Conservation (phyloP, 2,329 filamentous ascomycete genomes). For the Talaromyces rugulosus region DNA sequence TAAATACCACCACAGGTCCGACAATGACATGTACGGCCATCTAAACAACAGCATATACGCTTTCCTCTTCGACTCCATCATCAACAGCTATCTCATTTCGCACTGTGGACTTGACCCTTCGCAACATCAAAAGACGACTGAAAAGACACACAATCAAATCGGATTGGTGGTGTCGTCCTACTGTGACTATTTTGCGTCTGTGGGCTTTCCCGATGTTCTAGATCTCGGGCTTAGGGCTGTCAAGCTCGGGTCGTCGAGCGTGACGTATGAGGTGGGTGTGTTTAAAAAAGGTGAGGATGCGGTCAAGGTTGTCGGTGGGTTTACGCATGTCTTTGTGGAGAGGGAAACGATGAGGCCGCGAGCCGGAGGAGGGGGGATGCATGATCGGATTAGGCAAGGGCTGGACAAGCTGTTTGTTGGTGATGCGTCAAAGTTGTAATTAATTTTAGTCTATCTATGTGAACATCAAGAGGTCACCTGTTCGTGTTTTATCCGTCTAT, state of each 20-base stretch:
- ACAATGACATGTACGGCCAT: slow-evolving; percentile 94
- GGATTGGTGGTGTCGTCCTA: slow-evolving; percentile 81
- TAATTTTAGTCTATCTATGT: neutral
- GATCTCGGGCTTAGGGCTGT: slow-evolving; percentile 79
- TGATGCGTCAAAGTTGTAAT: slow-evolving; percentile 23
- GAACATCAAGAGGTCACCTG: neutral
- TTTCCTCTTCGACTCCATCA: slow-evolving; percentile 81
- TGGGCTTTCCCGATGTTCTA: slow-evolving; percentile 75
- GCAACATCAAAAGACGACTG: slow-evolving; percentile 1
- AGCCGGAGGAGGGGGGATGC: slow-evolving; percentile 48
- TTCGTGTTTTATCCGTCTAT: neutral
- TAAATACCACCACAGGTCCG: slow-evolving; percentile 55
- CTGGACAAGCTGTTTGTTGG: slow-evolving; percentile 53
- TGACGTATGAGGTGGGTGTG: slow-evolving; percentile 83
- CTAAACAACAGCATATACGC: slow-evolving; percentile 90
- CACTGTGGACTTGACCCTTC: slow-evolving; percentile 67
- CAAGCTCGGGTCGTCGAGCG: slow-evolving; percentile 79
- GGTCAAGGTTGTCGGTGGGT: slow-evolving; percentile 80
- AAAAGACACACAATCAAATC: slow-evolving; percentile 55
- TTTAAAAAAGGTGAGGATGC: slow-evolving; percentile 70
- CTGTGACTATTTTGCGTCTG: slow-evolving; percentile 78
- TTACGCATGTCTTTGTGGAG: slow-evolving; percentile 86
- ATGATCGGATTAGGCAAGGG: slow-evolving; percentile 42
- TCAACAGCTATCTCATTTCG: slow-evolving; percentile 83
- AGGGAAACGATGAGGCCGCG: slow-evolving; percentile 65